Base-by-base conservation (phyloP, 768 basidiomycete species). In the Trametes coccinea region DNA sequence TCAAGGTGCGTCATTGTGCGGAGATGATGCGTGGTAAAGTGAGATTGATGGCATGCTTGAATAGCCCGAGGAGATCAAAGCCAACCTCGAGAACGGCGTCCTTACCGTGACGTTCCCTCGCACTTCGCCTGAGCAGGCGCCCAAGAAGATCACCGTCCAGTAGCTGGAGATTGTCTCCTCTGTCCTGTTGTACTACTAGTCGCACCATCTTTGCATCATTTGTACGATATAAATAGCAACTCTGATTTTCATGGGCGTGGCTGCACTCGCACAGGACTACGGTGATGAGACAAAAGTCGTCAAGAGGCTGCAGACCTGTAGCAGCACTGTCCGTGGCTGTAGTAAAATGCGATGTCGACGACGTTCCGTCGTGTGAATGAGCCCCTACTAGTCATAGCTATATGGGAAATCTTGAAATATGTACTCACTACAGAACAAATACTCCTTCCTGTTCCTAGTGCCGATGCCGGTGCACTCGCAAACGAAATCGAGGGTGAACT, bases 41-140 rank as follows among this genome's bases (percentile, higher is more conserved):
- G 5, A n/a, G 22, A 16, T 41, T 51, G 2, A 44, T 27, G 2
- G 17, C 17, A 1, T 10, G 22, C 7, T 6, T 5, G 17, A 4
- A 5, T 45, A 59, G 80, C 69, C 73, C n/a, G 75, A 80, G 29
- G 74, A 80, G 34, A 76, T 84, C 56, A 72, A 73, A 65, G 84
- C 83, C 0, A 70, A 74, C 49, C 76, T 85, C 78, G 81, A 83
- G 40, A 71, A 81, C 54, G 84, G 84, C 1, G 63, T 84, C n/a
- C 67, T 85, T 63, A 80, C 74, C 9, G 73, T 85, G 33, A 79
- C 79, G 1, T 85, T 82, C 78, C 84, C 84, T 5, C 84, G 81
- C 71, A 70, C 73, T 17, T 69, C 72, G 7, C 69, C 78, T 14
- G 73, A 73, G 57, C 64, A 64, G 65, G 67, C 67, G 30, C 71